A percentile compares a stretch with the other conserved stretches of the same genome.
phyloP scores from a whole-genome alignment of 2,329 filamentous ascomycete species.

The Diaporthe citri region DNA sequence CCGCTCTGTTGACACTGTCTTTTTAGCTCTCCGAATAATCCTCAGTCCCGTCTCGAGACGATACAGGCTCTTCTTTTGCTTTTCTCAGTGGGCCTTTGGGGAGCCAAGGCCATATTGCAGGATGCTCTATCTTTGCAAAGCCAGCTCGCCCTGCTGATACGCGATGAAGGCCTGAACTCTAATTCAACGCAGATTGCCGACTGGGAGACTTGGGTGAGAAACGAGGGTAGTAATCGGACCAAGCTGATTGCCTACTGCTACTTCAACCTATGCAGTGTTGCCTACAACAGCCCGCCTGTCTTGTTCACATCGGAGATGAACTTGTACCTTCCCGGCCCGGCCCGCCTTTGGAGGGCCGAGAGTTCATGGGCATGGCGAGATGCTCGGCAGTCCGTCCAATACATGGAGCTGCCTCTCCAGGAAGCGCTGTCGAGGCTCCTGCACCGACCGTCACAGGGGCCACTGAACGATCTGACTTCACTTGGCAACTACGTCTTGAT shows the following conservation, averaged over 20 bases:
- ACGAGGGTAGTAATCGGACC: conserved; percentile 69
- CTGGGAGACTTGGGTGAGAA: conserved; percentile 72
- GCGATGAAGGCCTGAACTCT: conserved; percentile 67
- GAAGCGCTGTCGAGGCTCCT: conserved; percentile 69
- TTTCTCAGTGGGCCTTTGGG: conserved; percentile 72
- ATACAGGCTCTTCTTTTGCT: conserved; percentile 74
- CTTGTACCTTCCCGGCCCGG: conserved; percentile 66
- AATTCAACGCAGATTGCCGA: conserved; percentile 63
- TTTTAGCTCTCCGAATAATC: conserved; percentile 68
- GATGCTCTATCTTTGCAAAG: conserved; percentile 72
- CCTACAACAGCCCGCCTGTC: conserved; percentile 70
- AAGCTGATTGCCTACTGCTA: conserved; percentile 73
- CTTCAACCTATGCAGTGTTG: conserved; percentile 73
- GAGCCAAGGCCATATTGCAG: conserved; percentile 69
- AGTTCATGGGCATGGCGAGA: conserved; percentile 72
- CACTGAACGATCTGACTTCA: conserved; percentile 66
- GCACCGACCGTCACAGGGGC: conserved; percentile 61
- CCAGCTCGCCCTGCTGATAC: conserved; percentile 67
- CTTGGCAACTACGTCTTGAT: conserved; percentile 80
- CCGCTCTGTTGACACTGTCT: conserved; percentile 8
- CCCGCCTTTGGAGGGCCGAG: conserved; percentile 69
- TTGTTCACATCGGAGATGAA: conserved; percentile 71
- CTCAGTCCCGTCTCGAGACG: conserved; percentile 71
- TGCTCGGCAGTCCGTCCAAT: conserved; percentile 63
- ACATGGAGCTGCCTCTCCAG: conserved; percentile 66